These are phyloP conservation scores for Globisporangium acanthophoron DNA, from an alignment of 352 stramenopile species.

Conservation along the genomic window DNA sequence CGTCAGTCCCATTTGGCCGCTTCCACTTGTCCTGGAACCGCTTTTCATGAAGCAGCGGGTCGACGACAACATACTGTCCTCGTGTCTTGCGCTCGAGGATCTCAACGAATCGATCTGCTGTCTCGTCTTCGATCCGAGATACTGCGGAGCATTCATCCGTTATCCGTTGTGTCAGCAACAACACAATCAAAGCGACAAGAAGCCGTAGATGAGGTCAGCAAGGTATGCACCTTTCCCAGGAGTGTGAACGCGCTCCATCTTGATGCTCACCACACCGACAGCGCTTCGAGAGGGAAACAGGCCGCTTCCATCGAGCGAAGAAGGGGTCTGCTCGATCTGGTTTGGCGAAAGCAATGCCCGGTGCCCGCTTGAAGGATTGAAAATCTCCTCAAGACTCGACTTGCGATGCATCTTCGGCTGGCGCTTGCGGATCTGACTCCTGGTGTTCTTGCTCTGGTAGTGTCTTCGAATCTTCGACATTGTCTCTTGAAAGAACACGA, in stretches of 20 bases:
- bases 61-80: conserved; percentile 44
- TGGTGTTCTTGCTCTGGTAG: conserved; percentile 36
- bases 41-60: conserved; percentile 47
- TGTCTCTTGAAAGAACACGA: conserved; percentile 71
- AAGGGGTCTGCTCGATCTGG: conserved; percentile 9
- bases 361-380: conserved; percentile 5
- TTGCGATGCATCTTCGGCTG: conserved; percentile 25
- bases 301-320: neutral
- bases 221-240: conserved; percentile 17
- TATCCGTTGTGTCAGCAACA: neutral
- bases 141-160: neutral
- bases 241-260: conserved; percentile 24
- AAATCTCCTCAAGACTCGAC: conserved; percentile 27
- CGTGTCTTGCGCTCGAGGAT: conserved; percentile 47
- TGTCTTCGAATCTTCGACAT: conserved; percentile 46
- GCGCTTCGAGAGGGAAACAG: conserved; percentile 4
- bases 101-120: conserved; percentile 47
- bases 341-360: conserved; percentile 5
- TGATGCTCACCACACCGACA: conserved; percentile 20
- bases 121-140: conserved; percentile 17
- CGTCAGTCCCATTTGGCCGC: conserved; percentile 16
- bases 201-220: neutral
- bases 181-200: neutral
- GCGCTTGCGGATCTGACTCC: conserved; percentile 16
- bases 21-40: conserved; percentile 65